Percentiles rank a stretch among this genome's conserved stretches.
Evolutionary conservation across 176 grass and related monocot species (phyloP).

Genomic region (Oryza longistaminata): DNA sequence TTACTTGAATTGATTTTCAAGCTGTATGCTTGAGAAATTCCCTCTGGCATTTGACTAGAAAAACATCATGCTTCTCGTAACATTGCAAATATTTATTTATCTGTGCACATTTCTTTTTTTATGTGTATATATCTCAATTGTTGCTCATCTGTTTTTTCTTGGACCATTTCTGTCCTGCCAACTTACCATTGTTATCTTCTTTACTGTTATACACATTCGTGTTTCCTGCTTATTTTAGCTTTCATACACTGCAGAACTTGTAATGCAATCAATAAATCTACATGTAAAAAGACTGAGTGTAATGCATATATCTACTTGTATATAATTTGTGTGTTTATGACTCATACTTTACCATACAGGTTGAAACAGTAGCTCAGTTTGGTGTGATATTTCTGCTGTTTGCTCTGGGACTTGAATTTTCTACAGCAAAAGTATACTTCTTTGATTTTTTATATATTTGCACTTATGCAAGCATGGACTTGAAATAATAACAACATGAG

Average conservation of each 20-base stretch:
- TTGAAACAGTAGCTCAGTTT: constrained; percentile 99
- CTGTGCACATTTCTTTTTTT: background rate
- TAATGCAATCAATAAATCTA: background rate
- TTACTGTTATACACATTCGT: background rate
- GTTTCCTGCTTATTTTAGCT: constrained; percentile 3
- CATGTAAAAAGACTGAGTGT: background rate
- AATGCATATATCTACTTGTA: background rate
- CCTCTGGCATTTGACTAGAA: background rate
- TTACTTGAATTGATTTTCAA: background rate
- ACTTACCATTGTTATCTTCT: background rate
- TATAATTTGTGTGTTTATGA: constrained; percentile 13
- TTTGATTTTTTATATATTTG: constrained; percentile 16
- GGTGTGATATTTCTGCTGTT: constrained; percentile 99
- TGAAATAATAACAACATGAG: constrained; percentile 32
- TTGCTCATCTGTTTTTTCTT: background rate
- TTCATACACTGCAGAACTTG: background rate
- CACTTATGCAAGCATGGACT: background rate
- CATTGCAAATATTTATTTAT: background rate
- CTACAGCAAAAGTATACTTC: constrained; percentile 73
- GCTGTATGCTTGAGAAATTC: background rate
- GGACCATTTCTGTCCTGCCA: background rate
- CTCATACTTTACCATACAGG: constrained; percentile 51
- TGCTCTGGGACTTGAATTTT: constrained; percentile 97
- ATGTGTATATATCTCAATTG: background rate
- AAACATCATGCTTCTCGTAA: background rate